Conservation (phyloP, 495 filamentous ascomycete genomes). For the Coniosporium apollinis region DNA sequence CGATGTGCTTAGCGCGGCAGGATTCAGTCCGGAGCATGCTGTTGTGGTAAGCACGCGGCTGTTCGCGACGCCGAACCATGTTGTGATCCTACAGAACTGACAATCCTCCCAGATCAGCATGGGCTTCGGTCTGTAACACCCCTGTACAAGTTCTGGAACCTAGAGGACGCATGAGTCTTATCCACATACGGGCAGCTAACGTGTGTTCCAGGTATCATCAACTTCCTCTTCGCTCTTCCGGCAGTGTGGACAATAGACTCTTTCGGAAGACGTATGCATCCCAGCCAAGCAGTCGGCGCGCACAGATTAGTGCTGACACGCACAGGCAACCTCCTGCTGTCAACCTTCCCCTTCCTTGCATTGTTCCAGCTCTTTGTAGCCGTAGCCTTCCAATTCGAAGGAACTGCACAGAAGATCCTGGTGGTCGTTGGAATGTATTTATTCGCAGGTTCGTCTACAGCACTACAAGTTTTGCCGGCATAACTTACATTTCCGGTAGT, state of each 20-base stretch:
- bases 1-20: background rate
- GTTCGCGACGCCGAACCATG: background rate
- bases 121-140: too few relatives aligned
- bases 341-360: background rate
- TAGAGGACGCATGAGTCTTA: too few relatives aligned
- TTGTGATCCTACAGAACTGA: background rate
- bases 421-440: background rate
- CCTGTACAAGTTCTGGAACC: too few relatives aligned
- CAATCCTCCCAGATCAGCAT: background rate
- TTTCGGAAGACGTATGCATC: slow-evolving; percentile 11
- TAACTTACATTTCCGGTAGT: too few relatives aligned
- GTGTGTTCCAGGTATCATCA: slow-evolving; percentile 7
- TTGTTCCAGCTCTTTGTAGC: background rate
- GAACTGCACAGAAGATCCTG: background rate
- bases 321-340: background rate
- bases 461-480: too few relatives aligned
- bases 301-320: too few relatives aligned
- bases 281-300: too few relatives aligned
- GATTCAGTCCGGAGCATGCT: background rate
- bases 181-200: too few relatives aligned
- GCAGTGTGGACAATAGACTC: slow-evolving; percentile 12
- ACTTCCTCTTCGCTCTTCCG: slow-evolving; percentile 11
- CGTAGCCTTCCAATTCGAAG: background rate
- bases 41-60: background rate
- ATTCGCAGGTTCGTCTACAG: too few relatives aligned